Percentiles rank a stretch among this genome's conserved stretches.
phyloP scores from a whole-genome alignment of 2,329 filamentous ascomycete species.

The Diaporthe vexans region DNA sequence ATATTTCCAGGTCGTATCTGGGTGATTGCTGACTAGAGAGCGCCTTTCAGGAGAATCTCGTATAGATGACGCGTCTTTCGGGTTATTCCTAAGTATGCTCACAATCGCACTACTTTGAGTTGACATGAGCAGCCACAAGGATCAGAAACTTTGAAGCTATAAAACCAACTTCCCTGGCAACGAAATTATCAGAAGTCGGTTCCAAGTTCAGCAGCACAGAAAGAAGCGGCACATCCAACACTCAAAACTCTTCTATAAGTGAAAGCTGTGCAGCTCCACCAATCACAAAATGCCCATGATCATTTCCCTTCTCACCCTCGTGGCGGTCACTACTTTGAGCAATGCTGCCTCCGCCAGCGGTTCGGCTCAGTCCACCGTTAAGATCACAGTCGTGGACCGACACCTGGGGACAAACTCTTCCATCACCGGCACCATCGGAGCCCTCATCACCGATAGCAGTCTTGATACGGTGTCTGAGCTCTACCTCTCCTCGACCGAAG shows the following conservation, averaged over 20 bases:
- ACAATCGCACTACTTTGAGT: not conserved
- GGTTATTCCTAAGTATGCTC: not conserved
- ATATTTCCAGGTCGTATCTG: not conserved
- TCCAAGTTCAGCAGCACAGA: not conserved
- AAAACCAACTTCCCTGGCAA: not conserved
- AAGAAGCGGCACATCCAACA: not conserved
- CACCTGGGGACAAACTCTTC: not conserved
- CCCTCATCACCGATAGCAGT: not conserved
- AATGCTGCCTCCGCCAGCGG: not conserved
- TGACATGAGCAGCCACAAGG: not conserved
- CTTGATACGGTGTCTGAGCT: not conserved
- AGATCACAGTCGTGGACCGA: not conserved
- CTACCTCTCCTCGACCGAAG: not conserved
- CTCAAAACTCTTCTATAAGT: not conserved
- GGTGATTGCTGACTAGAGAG: not conserved
- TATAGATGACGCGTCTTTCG: not conserved
- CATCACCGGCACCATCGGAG: not conserved
- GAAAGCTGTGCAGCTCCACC: not conserved
- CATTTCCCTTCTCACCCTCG: not conserved
- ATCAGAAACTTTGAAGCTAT: not conserved
- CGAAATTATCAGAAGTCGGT: not conserved
- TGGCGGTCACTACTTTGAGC: not conserved
- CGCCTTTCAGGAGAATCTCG: not conserved
- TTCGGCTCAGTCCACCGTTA: not conserved
- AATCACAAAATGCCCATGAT: not conserved